Evolutionary conservation across 345 rosid genomes (phyloP).

Genomic region (Linum trigynum): DNA sequence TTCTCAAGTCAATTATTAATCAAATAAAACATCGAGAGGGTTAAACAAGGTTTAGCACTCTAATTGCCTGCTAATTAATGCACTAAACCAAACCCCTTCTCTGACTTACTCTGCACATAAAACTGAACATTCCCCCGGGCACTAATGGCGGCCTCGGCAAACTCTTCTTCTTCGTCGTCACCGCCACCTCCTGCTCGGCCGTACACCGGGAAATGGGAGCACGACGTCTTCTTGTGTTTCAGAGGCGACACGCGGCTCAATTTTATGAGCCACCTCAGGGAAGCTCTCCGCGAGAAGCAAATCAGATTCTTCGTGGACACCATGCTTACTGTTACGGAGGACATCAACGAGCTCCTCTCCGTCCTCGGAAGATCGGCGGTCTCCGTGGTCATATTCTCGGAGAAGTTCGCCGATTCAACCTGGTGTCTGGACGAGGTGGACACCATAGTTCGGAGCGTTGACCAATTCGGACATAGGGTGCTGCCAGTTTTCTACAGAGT

Average conservation of each 20-base stretch:
- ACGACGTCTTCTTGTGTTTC: slow-evolving; percentile 6
- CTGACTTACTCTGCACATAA: too few relatives aligned
- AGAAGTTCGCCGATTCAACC: not conserved
- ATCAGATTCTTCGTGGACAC: not conserved
- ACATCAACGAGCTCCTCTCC: not conserved
- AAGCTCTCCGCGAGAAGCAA: not conserved
- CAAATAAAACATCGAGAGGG: too few relatives aligned
- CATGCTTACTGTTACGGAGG: not conserved
- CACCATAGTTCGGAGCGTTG: not conserved
- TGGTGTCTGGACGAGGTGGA: not conserved
- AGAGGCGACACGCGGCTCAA: not conserved
- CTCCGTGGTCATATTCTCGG: not conserved
- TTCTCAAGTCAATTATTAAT: too few relatives aligned
- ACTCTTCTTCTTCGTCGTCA: not conserved
- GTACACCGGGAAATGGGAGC: not conserved
- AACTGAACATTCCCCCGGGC: too few relatives aligned
- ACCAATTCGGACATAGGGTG: not conserved
- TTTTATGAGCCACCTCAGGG: not conserved
- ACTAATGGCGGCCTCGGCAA: not conserved
- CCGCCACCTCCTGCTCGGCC: not conserved
- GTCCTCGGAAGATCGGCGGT: not conserved
- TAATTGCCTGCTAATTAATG: too few relatives aligned
- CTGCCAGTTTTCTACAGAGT: not conserved
- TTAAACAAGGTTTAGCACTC: too few relatives aligned
- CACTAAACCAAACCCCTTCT: too few relatives aligned